phyloP scores from a whole-genome alignment of 2,329 filamentous ascomycete genomes.

The Trichoderma pleuroti region DNA sequence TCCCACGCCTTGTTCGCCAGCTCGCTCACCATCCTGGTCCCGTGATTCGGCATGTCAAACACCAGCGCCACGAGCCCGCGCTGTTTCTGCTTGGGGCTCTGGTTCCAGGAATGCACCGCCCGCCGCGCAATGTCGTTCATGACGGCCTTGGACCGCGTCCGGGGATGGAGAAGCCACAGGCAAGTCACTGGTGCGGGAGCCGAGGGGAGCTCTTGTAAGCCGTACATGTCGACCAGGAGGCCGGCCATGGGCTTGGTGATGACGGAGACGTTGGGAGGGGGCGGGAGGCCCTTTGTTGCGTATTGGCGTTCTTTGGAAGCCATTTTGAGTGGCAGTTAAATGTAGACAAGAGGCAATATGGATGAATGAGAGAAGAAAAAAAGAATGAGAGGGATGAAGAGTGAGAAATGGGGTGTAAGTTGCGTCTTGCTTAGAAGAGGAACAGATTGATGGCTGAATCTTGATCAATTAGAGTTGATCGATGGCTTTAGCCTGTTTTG shows the following conservation, averaged over 20 bases:
- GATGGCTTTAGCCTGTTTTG: neutral
- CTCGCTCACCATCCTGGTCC: constrained; percentile 63
- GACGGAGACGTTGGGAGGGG: constrained; percentile 54
- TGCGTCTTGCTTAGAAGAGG: neutral
- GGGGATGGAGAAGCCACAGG: constrained; percentile 88
- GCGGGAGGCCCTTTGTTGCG: constrained; percentile 36
- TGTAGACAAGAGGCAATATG: neutral
- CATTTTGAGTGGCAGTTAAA: neutral
- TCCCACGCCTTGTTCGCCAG: constrained; percentile 75
- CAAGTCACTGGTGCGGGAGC: constrained; percentile 59
- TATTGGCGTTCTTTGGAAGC: constrained; percentile 22
- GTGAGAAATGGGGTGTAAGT: neutral
- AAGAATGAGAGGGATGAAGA: neutral
- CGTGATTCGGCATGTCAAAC: constrained; percentile 94
- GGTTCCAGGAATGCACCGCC: constrained; percentile 66
- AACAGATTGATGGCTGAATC: neutral
- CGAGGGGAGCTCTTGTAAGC: constrained; percentile 67
- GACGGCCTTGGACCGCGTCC: constrained; percentile 63
- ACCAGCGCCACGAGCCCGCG: constrained; percentile 72
- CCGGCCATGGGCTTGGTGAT: constrained; percentile 71
- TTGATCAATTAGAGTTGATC: neutral
- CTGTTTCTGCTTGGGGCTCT: constrained; percentile 25
- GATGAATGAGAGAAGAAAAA: neutral
- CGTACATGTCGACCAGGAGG: constrained; percentile 75
- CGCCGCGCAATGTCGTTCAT: constrained; percentile 75